These are phyloP conservation scores for Apiotrichum gamsii DNA, from an alignment of 1,284 basidiomycete species.

Conservation along the genomic window DNA sequence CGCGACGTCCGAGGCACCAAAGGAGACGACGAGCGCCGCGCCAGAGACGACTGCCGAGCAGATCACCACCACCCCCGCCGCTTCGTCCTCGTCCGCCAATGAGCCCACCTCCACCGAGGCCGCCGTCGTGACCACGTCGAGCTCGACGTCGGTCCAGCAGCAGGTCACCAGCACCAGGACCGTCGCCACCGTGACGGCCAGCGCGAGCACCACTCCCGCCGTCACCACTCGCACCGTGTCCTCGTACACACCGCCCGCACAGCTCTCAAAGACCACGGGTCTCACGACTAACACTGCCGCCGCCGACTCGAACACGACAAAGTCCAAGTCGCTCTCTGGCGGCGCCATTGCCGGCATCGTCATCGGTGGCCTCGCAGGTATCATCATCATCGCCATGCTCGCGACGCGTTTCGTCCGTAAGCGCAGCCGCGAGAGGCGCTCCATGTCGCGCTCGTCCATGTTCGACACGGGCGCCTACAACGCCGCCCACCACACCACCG, in stretches of 20 bases:
- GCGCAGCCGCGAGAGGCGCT: slow-evolving; percentile 28
- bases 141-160: background rate
- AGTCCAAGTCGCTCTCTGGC: slow-evolving; percentile 1
- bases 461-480: slow-evolving; percentile 38
- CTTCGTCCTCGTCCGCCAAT: background rate
- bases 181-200: too few species aligned
- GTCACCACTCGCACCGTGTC: too few species aligned
- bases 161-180: too few species aligned
- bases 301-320: background rate
- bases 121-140: background rate
- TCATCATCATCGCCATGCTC: slow-evolving; percentile 31
- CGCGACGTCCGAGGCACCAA: background rate
- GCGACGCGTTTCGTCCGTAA: slow-evolving; percentile 31
- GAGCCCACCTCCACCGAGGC: too few species aligned
- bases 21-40: background rate
- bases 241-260: too few species aligned
- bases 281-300: background rate
- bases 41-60: background rate
- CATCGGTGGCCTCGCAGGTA: slow-evolving; percentile 33
- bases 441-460: slow-evolving; percentile 33
- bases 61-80: background rate
- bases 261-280: background rate
- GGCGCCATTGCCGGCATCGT: slow-evolving; percentile 39
- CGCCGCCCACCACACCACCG: slow-evolving; percentile 31
- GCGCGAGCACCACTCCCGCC: too few species aligned